phyloP scores from a whole-genome alignment of 2,329 filamentous ascomycete genomes.

The Aquanectria penicillioides region DNA sequence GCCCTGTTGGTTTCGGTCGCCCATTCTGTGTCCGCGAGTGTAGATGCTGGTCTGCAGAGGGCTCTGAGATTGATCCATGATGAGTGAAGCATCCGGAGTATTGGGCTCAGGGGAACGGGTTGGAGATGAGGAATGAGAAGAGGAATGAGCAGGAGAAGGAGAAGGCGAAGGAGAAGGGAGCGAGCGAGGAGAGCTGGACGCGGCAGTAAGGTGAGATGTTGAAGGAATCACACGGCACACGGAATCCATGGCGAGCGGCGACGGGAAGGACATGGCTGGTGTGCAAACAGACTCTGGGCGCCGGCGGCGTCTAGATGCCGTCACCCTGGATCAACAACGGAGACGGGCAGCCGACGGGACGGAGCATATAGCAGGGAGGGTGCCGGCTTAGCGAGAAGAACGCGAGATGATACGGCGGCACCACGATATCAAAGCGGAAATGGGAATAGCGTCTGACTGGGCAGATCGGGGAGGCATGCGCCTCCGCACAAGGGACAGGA shows the following conservation, averaged over 20 bases:
- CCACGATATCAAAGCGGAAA: not conserved
- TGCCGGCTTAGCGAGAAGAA: not conserved
- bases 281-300: conserved; percentile 12
- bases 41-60: not conserved
- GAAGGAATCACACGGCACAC: conserved; percentile 1
- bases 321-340: conserved; percentile 5
- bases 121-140: not conserved
- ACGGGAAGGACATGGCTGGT: not conserved
- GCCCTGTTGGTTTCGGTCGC: conserved; percentile 15
- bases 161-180: not conserved
- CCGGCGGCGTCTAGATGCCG: conserved; percentile 9
- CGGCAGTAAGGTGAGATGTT: not conserved
- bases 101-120: not conserved
- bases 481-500: not conserved
- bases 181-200: not conserved
- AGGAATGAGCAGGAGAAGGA: not conserved
- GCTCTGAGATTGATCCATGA: conserved; percentile 6
- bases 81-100: not conserved
- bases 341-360: conserved; percentile 13
- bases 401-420: not conserved
- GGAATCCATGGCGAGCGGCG: conserved; percentile 3
- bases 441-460: not conserved
- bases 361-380: conserved; percentile 12
- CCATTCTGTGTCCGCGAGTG: not conserved
- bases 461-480: not conserved